Base-by-base conservation (phyloP, 192 early-diverging fungal genomes). In the Fimicolochytrium jonesii region DNA sequence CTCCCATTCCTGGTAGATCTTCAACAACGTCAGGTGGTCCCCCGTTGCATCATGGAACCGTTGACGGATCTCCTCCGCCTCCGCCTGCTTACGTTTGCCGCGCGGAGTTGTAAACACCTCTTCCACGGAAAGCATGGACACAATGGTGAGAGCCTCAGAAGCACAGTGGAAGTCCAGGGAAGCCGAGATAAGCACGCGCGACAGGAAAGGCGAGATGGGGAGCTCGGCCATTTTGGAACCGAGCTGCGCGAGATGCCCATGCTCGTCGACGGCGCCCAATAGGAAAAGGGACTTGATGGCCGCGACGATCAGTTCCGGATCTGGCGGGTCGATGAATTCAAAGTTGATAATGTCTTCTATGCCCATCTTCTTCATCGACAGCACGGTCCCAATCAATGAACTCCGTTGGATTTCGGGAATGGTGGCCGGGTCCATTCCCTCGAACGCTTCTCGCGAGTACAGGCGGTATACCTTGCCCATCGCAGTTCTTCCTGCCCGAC, bases 271-370 rank as follows among this genome's bases (percentile, higher is more conserved):
- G 0, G 81, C 83, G 15, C 67, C 75, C 0, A 86, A 58, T 15
- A 67, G 66, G 47, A 66, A 85, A 9, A 86, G 69, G 35, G 73
- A 70, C 47, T 70, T 68, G 6, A 74, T 56, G 3, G 79, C 81
- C 11, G 48, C 60, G 4, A 68, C 22, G 9, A 82, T 55, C 39
- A 75, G 66, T 18, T 68, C 57, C 4, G 60, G 53, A 49, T 80
- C 72, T 9, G 84, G 84, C 28, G 75, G 68, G 63, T 82, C 80
- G 53, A 86, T 77, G 41, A 86, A 86, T 30, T 85, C 82, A 67
- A 86, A 86, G 33, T 68, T 69, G 3, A 82, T 35, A n/a, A 85
- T 57, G 62, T 84, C 72, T 18, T 76, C 36, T 37, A 86, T 76
- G n/a, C 77, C 78, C 60, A 86, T 74, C 25, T 56, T 67, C 59